Evolutionary conservation across 2,329 filamentous ascomycete species (phyloP), one percentile per base, ranked within the genome.

Genomic region (Penicillium sumatraense): DNA sequence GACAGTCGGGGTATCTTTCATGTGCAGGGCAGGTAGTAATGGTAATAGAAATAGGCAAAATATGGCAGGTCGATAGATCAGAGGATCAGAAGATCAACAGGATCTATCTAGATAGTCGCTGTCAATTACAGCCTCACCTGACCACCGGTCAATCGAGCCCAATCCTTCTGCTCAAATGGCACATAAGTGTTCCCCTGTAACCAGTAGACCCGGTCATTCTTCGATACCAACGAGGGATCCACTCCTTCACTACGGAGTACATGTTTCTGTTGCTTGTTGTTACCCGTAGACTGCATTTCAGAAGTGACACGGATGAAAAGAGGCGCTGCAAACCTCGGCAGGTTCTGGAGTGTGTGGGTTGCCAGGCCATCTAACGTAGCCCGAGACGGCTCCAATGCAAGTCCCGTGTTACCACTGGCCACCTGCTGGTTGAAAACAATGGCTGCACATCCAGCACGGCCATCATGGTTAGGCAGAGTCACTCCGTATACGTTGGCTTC

Each of bases 251-350:
- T 79, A n/a, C 90, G 80, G 60, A 96, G 71, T 0, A 78, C 74
- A 59, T 89, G 85, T 74, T 96, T 96, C 75, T 93, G 89, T 77
- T 96, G 90, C 80, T 96, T 96, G 67, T 91, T 89, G 45, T 91
- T 96, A 0, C 91, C 91, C 4, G 92, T 96, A 1, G 85, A 81
- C 66, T 89, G 85, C 61, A 85, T 81, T 23, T 83, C 81, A 23
- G 76, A 79, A 7, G 87, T 82, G 5, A 92, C 74, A 11, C 92
- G 81, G 45, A 96, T 70, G 74, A 96, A 96, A 1, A 95, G 65
- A 0, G 92, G 92, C 4, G 87, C 82, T 0, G 91, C 91, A 66
- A 89, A 96, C 46, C 81, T 82, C 0, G 92, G 91, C 23, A 96
- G 77, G 6, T 77, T 77, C 6, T 73, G 71, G 13, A 77, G 68